Evolutionary conservation across 331 rosid genomes (phyloP), one percentile per base, ranked within the genome.

Genomic region (Rosa hybrid): DNA sequence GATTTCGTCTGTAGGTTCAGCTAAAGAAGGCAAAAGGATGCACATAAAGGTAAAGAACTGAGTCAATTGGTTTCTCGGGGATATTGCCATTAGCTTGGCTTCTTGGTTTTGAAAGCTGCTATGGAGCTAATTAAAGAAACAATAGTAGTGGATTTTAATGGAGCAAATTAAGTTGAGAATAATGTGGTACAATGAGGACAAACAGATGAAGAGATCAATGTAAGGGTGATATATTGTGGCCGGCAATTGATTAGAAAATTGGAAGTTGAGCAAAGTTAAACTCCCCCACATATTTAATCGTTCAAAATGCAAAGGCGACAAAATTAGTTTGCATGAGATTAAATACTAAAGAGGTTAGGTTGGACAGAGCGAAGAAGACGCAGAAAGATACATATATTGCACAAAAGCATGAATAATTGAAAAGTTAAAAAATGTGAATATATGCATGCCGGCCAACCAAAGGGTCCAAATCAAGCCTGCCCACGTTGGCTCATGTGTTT

Each of bases 211-310:
- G 84, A 81, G 68, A 78, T 84, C 79, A 74, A 71, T 45, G 75
- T 54, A 81, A 72, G 25, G 71, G 51, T 77, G 82, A 42, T 38
- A 54, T 51, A 49, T 34, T 56, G 60, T 78, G 73, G 90, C 91
- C 91, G 91, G 91, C 92, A 78, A 70, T 77, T 77, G 80, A 76
- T 64, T 80, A 72, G 82, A 75, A 48, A 45, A 42, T 78, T 77
- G 45, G 67, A 68, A 83, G 75, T 71, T 79, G 81, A 44, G 79
- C 45, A 6, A 78, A 82, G 79, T 72, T 83, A 16, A 70, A 78
- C 73, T 75, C 63, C 68, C 56, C 67, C 54, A 56, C 69, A 85
- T 68, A 79, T 56, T 39, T 68, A 39, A 68, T 39, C 16, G 30
- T 68, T 68, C 13, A 74, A 34, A 51, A 18, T 27, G 48, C 34